Base-by-base conservation (phyloP, 495 filamentous ascomycete species). In the Xylaria castorea region DNA sequence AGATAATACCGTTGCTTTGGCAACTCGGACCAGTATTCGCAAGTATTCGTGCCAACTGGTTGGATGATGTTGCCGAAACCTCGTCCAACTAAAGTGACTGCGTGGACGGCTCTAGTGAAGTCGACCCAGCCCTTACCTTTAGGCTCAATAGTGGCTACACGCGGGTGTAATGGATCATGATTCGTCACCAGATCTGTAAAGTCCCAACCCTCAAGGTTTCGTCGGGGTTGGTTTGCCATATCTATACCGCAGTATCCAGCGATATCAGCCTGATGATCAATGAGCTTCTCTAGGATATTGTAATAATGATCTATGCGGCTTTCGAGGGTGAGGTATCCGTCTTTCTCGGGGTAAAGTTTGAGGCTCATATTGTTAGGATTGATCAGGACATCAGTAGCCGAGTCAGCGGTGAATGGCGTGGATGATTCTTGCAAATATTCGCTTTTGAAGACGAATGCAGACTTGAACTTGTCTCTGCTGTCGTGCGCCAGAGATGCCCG, bases 61-160 rank as follows among this genome's bases (percentile, higher is more conserved):
- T 53, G 51, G 16, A 82, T 78, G 1, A 83, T 55, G 14, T 80
- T 75, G 16, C 81, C 82, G 69, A 83, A 83, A 1, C 78, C 79
- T 1, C 61, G 61, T 12, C 82, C 81, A 34, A 84, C 74, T 0
- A 84, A 66, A 1, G 78, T 77, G 1, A 82, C 73, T 12, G 78
- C 77, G 22, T 75, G 60, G 2, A 80, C 75, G 18, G 61, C 65
- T 25, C 73, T 68, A 14, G 68, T 68, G 8, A 83, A 79, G 58
- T 82, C 80, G 6, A 82, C 78, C 82, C 81, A 84, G 0, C 79
- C 76, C 38, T 66, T 73, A 12, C 81, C 81, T 20, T 25, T 68
- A 0, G 74, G 16, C 22, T 65, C 38, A 1, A 86, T 66, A 0
- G 65, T 79, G 1, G 77, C 71, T 5, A 76, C 73, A 2, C 78